Base-by-base conservation (phyloP, 805 yeast species). In the Candida dajiaensis region DNA sequence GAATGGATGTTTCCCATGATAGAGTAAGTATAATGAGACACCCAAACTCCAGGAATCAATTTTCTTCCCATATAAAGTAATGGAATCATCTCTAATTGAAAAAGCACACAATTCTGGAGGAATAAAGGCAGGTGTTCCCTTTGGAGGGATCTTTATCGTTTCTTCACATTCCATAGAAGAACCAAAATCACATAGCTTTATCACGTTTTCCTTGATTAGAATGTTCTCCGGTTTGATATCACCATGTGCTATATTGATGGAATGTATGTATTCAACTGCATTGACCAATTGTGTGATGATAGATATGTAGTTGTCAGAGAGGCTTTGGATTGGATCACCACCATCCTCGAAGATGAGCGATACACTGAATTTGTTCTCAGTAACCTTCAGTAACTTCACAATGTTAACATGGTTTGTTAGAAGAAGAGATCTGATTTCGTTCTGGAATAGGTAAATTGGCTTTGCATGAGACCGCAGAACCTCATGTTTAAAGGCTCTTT, bases 151-250 rank as follows among this genome's bases (percentile, higher is more conserved):
- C 4, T 12, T 7, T 9, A 41, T 18, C 4, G 16, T 28, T 15
- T 40, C 42, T 11, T 18, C 39, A 35, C 39, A 25, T 20, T 21
- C 67, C 44, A 77, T 75, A 22, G 83, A 77, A n/a, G 81, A 80
- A 2, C 86, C 86, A 61, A 80, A 80, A 58, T 80, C 86, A 48
- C 81, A 75, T 48, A 80, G 77, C 51, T 80, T 80, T 10, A 78
- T 81, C 1, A 77, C 72, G 49, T 73, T 74, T 45, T 76, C 77
- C 51, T 77, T 82, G 29, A 80, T 75, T 50, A 80, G 64, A 20
- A 80, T 76, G 56, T 80, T 80, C 6, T 84, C 84, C 1, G 85
- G 85, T 54, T 80, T 80, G 41, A 80, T 77, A 57, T 80, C 86
- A 39, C 85, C 64, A 59, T 80, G 86, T 19, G 80, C 76, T 35